These are phyloP conservation scores for Naganishia vishniacii DNA, from an alignment of 768 basidiomycete genomes.

Conservation along the genomic window DNA sequence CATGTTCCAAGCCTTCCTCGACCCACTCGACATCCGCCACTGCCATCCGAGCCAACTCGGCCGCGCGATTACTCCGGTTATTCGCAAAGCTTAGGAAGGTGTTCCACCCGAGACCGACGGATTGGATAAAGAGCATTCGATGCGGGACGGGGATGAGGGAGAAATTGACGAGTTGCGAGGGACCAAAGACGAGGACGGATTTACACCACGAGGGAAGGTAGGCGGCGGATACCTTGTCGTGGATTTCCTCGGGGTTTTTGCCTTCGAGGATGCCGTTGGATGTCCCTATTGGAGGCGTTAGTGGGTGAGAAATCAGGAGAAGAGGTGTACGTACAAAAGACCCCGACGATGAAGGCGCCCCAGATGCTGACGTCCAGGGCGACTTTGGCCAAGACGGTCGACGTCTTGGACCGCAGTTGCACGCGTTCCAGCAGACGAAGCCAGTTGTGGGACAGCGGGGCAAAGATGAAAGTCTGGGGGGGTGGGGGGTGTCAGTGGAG, in stretches of 20 bases:
- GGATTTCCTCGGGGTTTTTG: slow-evolving; percentile 34
- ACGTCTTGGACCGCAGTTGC: slow-evolving; percentile 27
- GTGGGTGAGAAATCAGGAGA: not conserved
- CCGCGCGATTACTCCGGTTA: slow-evolving; percentile 27
- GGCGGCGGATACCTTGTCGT: slow-evolving; percentile 33
- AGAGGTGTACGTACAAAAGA: slow-evolving; percentile 17
- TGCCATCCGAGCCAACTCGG: not conserved
- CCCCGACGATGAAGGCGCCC: slow-evolving; percentile 40
- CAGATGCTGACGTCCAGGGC: slow-evolving; percentile 37
- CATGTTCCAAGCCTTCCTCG: slow-evolving; percentile 13
- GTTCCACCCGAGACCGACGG: slow-evolving; percentile 41
- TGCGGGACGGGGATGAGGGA: slow-evolving; percentile 41
- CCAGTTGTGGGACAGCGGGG: slow-evolving; percentile 45
- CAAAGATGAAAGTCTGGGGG: slow-evolving; percentile 42
- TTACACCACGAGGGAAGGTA: slow-evolving; percentile 22
- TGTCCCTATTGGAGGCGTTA: slow-evolving; percentile 41
- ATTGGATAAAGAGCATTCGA: slow-evolving; percentile 38
- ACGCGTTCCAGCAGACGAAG: slow-evolving; percentile 34
- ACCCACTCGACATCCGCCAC: slow-evolving; percentile 3
- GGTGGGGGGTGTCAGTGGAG: no score
- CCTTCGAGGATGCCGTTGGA: slow-evolving; percentile 40
- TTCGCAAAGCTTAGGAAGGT: slow-evolving; percentile 45
- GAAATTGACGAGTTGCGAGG: slow-evolving; percentile 45
- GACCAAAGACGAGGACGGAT: slow-evolving; percentile 25
- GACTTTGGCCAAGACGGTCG: slow-evolving; percentile 35